Percentiles rank a stretch among this genome's conserved stretches.
Evolutionary conservation across 257 asterid species (phyloP).

Genomic region (Penstemon eatonii): DNA sequence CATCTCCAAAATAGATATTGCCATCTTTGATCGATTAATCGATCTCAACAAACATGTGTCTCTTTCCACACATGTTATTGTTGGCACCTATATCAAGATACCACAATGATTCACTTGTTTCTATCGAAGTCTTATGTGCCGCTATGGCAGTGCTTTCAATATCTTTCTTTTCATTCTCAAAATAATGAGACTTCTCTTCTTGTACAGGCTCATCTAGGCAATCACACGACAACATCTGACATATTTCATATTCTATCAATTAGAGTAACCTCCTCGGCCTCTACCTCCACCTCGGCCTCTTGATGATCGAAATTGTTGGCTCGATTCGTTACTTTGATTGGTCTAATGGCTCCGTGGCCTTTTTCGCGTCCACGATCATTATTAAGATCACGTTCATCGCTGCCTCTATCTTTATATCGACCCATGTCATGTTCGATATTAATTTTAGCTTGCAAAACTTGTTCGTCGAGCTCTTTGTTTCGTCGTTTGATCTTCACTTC

Average conservation of each 20-base stretch:
- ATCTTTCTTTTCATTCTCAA: neutral
- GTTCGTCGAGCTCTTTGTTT: conserved; percentile 9
- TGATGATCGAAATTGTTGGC: too few species aligned
- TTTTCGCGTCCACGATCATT: neutral
- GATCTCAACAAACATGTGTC: neutral
- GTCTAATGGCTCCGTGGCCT: too few species aligned
- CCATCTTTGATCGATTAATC: neutral
- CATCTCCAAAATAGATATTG: neutral
- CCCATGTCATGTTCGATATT: neutral
- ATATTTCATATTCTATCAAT: neutral
- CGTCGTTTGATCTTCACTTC: neutral
- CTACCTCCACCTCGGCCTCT: neutral
- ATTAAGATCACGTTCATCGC: neutral
- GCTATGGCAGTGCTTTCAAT: neutral
- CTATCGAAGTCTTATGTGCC: neutral
- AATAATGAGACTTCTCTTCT: too few species aligned
- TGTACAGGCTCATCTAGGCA: neutral
- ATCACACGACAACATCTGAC: neutral
- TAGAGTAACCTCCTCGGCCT: neutral
- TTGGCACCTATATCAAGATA: neutral
- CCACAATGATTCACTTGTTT: neutral
- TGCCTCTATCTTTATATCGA: too few species aligned
- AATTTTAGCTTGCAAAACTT: conserved; percentile 8
- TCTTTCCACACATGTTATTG: conserved; percentile 2
- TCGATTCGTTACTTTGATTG: neutral